Base-by-base conservation (phyloP, 176 grass and related monocot species). In the Guadua angustifolia region DNA sequence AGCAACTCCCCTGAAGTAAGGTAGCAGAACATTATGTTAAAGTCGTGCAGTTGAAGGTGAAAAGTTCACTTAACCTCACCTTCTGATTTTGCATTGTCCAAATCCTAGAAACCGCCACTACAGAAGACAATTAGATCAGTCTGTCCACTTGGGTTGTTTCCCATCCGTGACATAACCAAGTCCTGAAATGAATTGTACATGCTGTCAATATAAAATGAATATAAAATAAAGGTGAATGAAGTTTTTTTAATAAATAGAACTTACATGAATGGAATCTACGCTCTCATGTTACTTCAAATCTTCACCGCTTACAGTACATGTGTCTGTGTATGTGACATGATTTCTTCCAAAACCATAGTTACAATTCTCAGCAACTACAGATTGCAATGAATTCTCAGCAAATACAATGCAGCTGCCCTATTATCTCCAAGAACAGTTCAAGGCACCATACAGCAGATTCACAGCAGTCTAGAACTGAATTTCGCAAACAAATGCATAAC, bases 341-440 rank as follows among this genome's bases (percentile, higher is more conserved):
- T 91, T 90, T 61, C 86, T 71, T 45, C 71, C 67, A 18, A 95
- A 90, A 77, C 75, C 91, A 73, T 46, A 73, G 15, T 86, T 88
- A 73, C 96, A 98, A 79, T 78, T 95, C 33, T 95, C 87, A 83
- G 85, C 51, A 90, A 98, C 90, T 66, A 87, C 83, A 56, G 87
- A 83, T 29, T 95, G 32, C 83, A 98, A 85, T 32, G 89, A 93
- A 43, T 84, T 83, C 89, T 98, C 93, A n/a, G n/a, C n/a, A n/a
- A n/a, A n/a, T n/a, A n/a, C n/a, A n/a, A n/a, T n/a, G n/a, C n/a
- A n/a, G n/a, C n/a, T n/a, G n/a, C n/a, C n/a, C n/a, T n/a, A n/a
- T n/a, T n/a, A n/a, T n/a, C n/a, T n/a, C n/a, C n/a, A n/a, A n/a
- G n/a, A n/a, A n/a, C n/a, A n/a, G n/a, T n/a, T n/a, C n/a, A n/a